Percentiles rank a stretch among this genome's conserved stretches.
These are phyloP conservation scores for Salvia hispanica DNA, from an alignment of 257 asterid species.

Conservation along the genomic window DNA sequence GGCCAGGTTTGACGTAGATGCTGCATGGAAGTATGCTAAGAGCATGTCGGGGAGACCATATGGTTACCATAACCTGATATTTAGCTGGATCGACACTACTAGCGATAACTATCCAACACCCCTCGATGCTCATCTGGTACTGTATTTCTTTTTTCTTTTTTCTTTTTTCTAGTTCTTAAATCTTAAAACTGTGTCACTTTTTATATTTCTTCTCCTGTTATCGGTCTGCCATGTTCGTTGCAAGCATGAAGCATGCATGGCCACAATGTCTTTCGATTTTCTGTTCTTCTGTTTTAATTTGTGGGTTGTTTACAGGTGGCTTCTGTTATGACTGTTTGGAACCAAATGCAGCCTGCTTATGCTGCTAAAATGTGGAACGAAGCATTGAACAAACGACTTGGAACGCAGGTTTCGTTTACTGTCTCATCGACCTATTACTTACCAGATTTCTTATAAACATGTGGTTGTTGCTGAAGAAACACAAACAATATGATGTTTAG, in stretches of 20 bases:
- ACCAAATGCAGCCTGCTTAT: conserved; percentile 76
- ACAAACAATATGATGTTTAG: too few species aligned
- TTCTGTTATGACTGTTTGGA: conserved; percentile 90
- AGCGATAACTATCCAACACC: conserved; percentile 81
- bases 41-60: conserved; percentile 81
- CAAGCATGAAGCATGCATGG: not conserved
- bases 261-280: conserved; percentile 1
- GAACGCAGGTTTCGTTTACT: conserved; percentile 67
- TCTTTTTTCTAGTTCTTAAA: not conserved
- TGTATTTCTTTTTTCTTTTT: conserved; percentile 15
- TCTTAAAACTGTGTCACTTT: not conserved
- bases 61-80: conserved; percentile 90
- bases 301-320: conserved; percentile 62
- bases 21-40: conserved; percentile 91
- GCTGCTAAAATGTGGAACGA: conserved; percentile 92
- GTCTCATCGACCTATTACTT: conserved; percentile 1
- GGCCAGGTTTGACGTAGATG: conserved; percentile 77
- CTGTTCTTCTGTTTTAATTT: conserved; percentile 19
- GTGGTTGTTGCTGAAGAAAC: not conserved
- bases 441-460: not conserved
- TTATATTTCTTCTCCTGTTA: conserved; percentile 12
- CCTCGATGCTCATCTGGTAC: conserved; percentile 87
- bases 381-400: conserved; percentile 92
- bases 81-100: conserved; percentile 93
- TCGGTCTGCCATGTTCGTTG: conserved; percentile 3